A percentile compares a stretch with the other conserved stretches of the same genome.
These are phyloP conservation scores for Morella rubra DNA, from an alignment of 306 rosid genomes.

Conservation along the genomic window DNA sequence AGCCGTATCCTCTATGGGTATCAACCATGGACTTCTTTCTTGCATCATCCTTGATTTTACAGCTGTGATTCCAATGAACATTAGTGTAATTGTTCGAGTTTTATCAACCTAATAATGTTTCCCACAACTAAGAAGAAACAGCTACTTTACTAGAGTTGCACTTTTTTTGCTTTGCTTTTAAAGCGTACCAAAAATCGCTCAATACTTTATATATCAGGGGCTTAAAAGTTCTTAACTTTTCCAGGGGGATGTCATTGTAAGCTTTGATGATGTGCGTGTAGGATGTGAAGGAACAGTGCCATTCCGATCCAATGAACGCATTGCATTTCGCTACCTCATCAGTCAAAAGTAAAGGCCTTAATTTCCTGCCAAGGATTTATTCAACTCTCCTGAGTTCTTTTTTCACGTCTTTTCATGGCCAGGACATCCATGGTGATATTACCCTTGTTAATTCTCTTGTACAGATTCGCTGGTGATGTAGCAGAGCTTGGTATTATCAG, in stretches of 20 bases:
- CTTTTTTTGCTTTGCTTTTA: neutral
- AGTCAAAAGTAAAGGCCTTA: conserved; percentile 77
- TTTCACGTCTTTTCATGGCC: conserved; percentile 6
- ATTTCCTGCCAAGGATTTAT: conserved; percentile 21
- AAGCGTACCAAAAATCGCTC: neutral
- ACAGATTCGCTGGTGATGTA: conserved; percentile 94
- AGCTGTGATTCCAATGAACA: conserved; percentile 10
- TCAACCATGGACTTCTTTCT: conserved; percentile 8
- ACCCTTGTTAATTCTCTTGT: conserved; percentile 16
- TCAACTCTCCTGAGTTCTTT: conserved; percentile 1
- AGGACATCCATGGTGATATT: neutral
- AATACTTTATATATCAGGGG: neutral
- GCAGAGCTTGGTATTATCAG: conserved; percentile 88
- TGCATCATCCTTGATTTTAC: conserved; percentile 21
- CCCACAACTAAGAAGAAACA: neutral
- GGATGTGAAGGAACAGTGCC: conserved; percentile 98
- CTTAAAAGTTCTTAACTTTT: conserved; percentile 30
- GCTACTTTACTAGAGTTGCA: neutral
- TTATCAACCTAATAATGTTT: conserved; percentile 4
- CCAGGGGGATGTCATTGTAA: conserved; percentile 97
- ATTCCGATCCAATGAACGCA: conserved; percentile 85
- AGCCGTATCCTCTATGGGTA: neutral
- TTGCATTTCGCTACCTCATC: conserved; percentile 89
- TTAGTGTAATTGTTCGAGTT: conserved; percentile 11
- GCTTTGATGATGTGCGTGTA: conserved; percentile 77